Base-by-base conservation (phyloP, 768 basidiomycete genomes). In the Suillus tomentosus region DNA sequence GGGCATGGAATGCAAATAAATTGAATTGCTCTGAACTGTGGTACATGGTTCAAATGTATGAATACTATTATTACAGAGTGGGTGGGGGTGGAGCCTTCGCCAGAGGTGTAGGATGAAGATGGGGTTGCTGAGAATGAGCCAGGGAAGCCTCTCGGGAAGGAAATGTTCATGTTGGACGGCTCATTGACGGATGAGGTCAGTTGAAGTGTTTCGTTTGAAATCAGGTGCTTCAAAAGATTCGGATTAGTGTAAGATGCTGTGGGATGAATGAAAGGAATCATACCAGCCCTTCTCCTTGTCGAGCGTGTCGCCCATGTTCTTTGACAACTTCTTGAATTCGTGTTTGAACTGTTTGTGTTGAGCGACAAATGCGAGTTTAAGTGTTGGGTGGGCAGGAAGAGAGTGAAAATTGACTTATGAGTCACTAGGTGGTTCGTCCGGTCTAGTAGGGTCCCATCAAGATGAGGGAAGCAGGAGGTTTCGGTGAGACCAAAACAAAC, bases 281-380 rank as follows among this genome's bases (percentile, higher is more conserved):
- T 59, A 93, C 93, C 91, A 79, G 73, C 93, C 93, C 79, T 94
- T 94, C 79, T 95, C 93, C 79, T 92, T 93, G 83, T 95, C 93
- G 70, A 95, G 82, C 77, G 92, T 94, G 81, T 95, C 93, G 67
- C 93, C 86, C 93, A 95, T 95, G 74, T 78, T 85, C 77, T 90
- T 92, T 70, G 89, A 91, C 62, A 95, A 86, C 71, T 92, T 93
- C 80, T 89, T 91, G 83, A 95, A 94, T 78, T 94, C 92, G 57
- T 93, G 89, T 74, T 93, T 93, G 17, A 89, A 76, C 78, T 87
- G 27, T 27, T 27, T 27, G 27, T 27, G 27, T 3, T 27, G 27
- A 27, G 27, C 27, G 2, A 27, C 27, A 27, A 27, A 27, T 27
- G 27, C 27, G 2, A 27, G 27, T 27, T 27, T 27, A 27, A 27